These are phyloP conservation scores for Myxozyma kluyveri DNA, from an alignment of 805 yeast species.

Conservation along the genomic window DNA sequence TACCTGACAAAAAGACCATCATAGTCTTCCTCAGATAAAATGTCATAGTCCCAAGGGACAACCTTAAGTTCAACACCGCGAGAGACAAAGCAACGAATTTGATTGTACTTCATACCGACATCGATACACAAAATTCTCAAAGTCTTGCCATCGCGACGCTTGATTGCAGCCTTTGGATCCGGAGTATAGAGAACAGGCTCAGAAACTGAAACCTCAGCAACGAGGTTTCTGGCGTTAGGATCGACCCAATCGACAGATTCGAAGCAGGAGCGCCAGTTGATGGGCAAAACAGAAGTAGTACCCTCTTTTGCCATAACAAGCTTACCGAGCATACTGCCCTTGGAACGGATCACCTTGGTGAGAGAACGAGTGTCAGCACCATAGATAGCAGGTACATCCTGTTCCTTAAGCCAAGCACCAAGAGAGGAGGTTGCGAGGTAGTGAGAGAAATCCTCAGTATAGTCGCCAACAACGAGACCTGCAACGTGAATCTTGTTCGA, in stretches of 20 bases:
- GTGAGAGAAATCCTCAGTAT: conserved; percentile 94
- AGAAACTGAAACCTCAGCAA: conserved; percentile 80
- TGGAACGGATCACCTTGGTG: conserved; percentile 87
- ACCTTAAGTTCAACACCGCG: conserved; percentile 95
- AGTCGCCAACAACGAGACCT: conserved; percentile 93
- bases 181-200: conserved; percentile 78
- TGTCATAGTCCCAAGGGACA: conserved; percentile 94
- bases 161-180: conserved; percentile 48
- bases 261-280: conserved; percentile 61
- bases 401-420: conserved; percentile 88
- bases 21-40: conserved; percentile 64
- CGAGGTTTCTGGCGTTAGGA: conserved; percentile 89
- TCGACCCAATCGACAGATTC: conserved; percentile 85
- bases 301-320: conserved; percentile 56
- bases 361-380: conserved; percentile 96
- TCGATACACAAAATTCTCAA: conserved; percentile 86
- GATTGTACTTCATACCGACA: conserved; percentile 98
- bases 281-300: conserved; percentile 34
- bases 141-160: conserved; percentile 69
- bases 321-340: conserved; percentile 92
- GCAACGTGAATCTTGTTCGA: conserved; percentile 90
- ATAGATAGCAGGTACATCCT: conserved; percentile 91
- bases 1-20: conserved; percentile 74
- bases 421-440: conserved; percentile 88
- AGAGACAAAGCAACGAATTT: conserved; percentile 91